Evolutionary conservation across 768 basidiomycete genomes (phyloP), one percentile per base, ranked within the genome.

Genomic region (Mycena belliarum): DNA sequence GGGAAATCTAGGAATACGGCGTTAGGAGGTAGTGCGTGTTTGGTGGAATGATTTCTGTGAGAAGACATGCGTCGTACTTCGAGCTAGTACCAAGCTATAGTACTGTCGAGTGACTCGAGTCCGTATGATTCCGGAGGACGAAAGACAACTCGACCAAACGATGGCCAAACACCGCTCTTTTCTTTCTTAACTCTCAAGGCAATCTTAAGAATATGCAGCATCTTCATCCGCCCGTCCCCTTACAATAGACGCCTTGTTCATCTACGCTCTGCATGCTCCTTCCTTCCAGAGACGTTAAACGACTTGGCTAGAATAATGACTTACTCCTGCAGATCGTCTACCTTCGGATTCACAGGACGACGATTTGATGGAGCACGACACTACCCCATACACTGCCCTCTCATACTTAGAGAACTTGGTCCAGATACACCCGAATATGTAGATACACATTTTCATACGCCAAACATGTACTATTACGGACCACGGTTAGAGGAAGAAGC

Each of bases 241-340:
- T 41, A 7, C 40, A 41, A 18, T 25, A 26, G 40, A 55, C 52
- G 82, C 84, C 84, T 78, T 68, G 79, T 77, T 75, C 85, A 87
- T 87, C 85, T 81, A 84, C 84, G 79, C 77, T 78, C 73, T 77
- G 79, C 76, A 78, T 72, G 61, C 57, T 44, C 65, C 47, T 46
- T 61, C 64, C 74, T 75, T 75, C 82, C 78, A 73, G 70, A 69
- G 81, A 73, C 79, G 86, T 86, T 88, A 88, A 88, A 88, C 86
- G 65, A 79, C 81, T 70, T 78, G 84, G 85, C 85, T 57, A 88
- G 63, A 88, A 48, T 11, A 54, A 78, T 35, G 35, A 63, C 46
- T 29, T 25, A 68, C 68, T 69, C 73, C 72, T 73, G 82, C 83
- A 86, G 85, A 86, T 78, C 79, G 78, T 85, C 80, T 72, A 72